Conservation (phyloP, 371 early-diverging fungal genomes). For the Basidiobolus heterosporus region DNA sequence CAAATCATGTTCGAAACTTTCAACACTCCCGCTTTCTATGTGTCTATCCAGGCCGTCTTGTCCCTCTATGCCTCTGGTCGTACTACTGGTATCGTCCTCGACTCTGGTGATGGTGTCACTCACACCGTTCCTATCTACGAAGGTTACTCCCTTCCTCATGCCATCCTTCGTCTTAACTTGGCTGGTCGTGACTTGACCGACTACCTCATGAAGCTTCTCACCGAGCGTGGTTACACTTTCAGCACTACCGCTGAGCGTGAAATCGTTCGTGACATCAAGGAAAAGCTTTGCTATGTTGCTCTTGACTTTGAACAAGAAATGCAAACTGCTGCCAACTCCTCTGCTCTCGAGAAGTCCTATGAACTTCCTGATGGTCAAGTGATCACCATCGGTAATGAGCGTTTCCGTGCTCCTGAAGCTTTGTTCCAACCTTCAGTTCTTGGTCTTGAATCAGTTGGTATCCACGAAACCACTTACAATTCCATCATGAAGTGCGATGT, state of each 20-base stretch:
- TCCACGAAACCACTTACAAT: slow-evolving; percentile 90
- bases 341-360: slow-evolving; percentile 91
- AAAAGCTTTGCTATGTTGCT: slow-evolving; percentile 98
- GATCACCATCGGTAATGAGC: slow-evolving; percentile 95
- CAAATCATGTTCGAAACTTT: slow-evolving; percentile 99
- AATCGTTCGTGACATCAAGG: slow-evolving; percentile 99
- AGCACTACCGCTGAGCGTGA: slow-evolving; percentile 99
- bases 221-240: slow-evolving; percentile 97
- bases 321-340: slow-evolving; percentile 84
- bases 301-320: slow-evolving; percentile 97
- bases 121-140: slow-evolving; percentile 99
- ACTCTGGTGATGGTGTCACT: slow-evolving; percentile 99
- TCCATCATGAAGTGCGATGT: slow-evolving; percentile 97
- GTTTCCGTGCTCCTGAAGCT: slow-evolving; percentile 97
- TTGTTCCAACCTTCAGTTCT: slow-evolving; percentile 96
- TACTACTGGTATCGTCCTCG: slow-evolving; percentile 99
- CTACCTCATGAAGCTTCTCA: slow-evolving; percentile 91
- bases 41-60: slow-evolving; percentile 97
- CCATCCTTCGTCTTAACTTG: slow-evolving; percentile 94
- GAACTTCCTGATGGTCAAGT: slow-evolving; percentile 99
- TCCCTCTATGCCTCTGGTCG: slow-evolving; percentile 97
- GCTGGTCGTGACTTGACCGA: slow-evolving; percentile 96
- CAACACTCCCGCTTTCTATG: slow-evolving; percentile 97
- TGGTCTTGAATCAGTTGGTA: slow-evolving; percentile 81
- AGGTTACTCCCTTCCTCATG: slow-evolving; percentile 97